phyloP scores from a whole-genome alignment of 345 rosid genomes.

The Zanthoxylum bungeanum region DNA sequence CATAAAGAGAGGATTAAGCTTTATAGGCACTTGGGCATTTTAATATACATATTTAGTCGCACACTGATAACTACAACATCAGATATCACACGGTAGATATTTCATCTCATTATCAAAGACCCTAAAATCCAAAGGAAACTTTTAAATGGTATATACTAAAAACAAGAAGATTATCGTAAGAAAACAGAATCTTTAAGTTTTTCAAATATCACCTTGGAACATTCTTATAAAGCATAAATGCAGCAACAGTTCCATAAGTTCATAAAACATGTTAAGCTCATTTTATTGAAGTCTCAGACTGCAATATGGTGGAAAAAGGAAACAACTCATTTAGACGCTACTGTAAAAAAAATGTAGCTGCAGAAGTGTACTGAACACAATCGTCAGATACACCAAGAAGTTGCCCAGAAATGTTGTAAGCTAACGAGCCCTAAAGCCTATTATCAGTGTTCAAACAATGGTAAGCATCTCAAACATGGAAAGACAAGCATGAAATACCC shows the following conservation, averaged over 20 bases:
- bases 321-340: background rate
- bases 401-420: background rate
- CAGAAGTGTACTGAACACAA: background rate
- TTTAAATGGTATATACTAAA: background rate
- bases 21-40: background rate
- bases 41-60: background rate
- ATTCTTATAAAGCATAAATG: background rate
- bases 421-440: background rate
- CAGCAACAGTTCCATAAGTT: no score
- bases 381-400: no score
- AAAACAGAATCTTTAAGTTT: background rate
- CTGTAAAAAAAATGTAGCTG: no score
- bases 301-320: background rate
- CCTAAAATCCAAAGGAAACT: background rate
- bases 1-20: background rate
- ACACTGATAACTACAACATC: background rate
- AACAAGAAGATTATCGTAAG: background rate
- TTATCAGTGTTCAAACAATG: background rate
- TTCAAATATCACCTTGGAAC: background rate
- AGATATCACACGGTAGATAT: background rate
- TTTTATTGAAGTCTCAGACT: background rate
- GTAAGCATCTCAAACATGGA: background rate
- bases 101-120: background rate
- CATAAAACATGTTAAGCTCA: background rate
- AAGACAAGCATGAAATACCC: background rate